phyloP scores from a whole-genome alignment of 148 eudicot genomes.

The Persicaria tinctoria region DNA sequence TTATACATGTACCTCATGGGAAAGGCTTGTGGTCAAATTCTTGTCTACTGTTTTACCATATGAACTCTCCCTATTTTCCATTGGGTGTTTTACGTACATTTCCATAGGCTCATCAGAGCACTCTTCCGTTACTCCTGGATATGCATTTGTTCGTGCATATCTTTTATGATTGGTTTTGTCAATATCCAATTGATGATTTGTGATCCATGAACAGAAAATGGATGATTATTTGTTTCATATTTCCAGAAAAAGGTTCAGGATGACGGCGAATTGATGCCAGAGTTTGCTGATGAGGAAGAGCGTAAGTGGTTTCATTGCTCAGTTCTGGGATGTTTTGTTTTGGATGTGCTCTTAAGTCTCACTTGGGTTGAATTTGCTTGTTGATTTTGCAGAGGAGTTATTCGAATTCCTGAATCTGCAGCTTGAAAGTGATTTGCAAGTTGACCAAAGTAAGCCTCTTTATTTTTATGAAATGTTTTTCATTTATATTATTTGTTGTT shows the following conservation, averaged over 20 bases:
- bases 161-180: background rate
- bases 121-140: background rate
- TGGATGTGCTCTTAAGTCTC: background rate
- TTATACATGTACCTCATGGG: background rate
- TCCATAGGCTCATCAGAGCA: background rate
- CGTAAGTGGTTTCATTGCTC: conserved; percentile 5
- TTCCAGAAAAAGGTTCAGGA: conserved; percentile 8
- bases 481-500: background rate
- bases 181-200: background rate
- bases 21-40: background rate
- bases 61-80: too few species aligned
- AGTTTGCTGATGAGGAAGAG: conserved; percentile 11
- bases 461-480: background rate
- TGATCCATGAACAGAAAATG: background rate
- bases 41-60: background rate
- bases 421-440: conserved; percentile 11
- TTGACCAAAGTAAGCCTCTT: conserved; percentile 11
- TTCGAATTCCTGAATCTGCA: conserved; percentile 9
- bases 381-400: conserved; percentile 7
- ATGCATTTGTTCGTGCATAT: background rate
- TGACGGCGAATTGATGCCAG: background rate
- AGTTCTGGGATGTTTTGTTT: background rate
- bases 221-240: background rate
- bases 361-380: conserved; percentile 3
- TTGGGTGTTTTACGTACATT: too few species aligned